phyloP scores from a whole-genome alignment of 2,329 filamentous ascomycete genomes.

The Fusarium continuum region DNA sequence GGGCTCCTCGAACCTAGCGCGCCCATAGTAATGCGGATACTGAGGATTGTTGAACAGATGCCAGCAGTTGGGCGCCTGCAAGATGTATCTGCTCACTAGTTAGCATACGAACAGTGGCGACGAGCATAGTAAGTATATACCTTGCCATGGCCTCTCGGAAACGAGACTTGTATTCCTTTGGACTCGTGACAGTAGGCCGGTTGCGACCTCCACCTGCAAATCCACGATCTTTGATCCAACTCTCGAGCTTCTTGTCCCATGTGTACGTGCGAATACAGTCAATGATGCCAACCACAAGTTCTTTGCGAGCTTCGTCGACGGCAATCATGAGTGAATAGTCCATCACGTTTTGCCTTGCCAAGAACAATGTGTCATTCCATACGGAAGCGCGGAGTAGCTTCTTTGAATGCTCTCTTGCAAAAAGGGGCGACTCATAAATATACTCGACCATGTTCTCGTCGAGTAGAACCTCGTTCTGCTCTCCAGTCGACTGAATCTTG shows the following conservation, averaged over 20 bases:
- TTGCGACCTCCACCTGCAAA: slow-evolving; percentile 80
- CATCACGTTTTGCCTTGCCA: slow-evolving; percentile 97
- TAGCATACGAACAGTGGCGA: background rate
- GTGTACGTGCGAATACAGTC: slow-evolving; percentile 99
- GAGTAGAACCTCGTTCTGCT: slow-evolving; percentile 93
- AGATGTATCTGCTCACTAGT: slow-evolving; percentile 65
- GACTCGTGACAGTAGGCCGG: slow-evolving; percentile 93
- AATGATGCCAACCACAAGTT: slow-evolving; percentile 96
- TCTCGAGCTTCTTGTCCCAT: slow-evolving; percentile 99
- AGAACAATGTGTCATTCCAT: slow-evolving; percentile 96
- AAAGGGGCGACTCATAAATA: slow-evolving; percentile 96
- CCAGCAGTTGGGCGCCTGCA: slow-evolving; percentile 80
- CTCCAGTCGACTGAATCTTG: slow-evolving; percentile 94
- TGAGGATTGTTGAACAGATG: slow-evolving; percentile 68
- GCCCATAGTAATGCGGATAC: slow-evolving; percentile 49
- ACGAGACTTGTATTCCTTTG: slow-evolving; percentile 95
- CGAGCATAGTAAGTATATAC: slow-evolving; percentile 58
- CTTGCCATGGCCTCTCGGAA: slow-evolving; percentile 97
- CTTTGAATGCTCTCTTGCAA: slow-evolving; percentile 94
- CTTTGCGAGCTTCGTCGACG: slow-evolving; percentile 87
- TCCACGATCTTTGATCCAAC: slow-evolving; percentile 97
- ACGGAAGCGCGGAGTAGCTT: slow-evolving; percentile 90
- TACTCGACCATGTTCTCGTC: slow-evolving; percentile 99
- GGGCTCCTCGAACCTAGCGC: slow-evolving; percentile 53
- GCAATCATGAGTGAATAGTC: slow-evolving; percentile 99